Conservation (phyloP, 2,329 filamentous ascomycete genomes). For the Aspergillus ruber region DNA sequence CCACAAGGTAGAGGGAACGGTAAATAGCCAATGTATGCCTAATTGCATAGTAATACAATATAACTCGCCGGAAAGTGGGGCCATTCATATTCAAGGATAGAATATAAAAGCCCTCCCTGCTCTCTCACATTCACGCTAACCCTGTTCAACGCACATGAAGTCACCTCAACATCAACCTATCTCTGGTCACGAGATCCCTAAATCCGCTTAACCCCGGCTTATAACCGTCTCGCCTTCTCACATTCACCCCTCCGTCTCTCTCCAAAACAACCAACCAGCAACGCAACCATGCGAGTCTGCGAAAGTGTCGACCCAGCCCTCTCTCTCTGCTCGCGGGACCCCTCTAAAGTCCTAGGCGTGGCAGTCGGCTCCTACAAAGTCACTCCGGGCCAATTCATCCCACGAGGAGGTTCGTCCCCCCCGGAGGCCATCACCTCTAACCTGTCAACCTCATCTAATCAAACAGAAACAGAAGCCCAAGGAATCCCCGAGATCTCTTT, state of each 20-base stretch:
- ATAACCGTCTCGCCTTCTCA: neutral
- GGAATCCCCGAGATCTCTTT: constrained; percentile 14
- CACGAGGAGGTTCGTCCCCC: constrained; percentile 20
- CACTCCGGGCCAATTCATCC: constrained; percentile 23
- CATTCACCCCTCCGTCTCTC: neutral
- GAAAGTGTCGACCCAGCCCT: constrained; percentile 3
- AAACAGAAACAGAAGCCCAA: constrained; percentile 13
- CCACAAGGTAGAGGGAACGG: neutral
- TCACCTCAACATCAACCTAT: neutral
- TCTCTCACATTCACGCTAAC: neutral
- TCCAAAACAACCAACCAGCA: no score
- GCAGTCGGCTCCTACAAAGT: constrained; percentile 20
- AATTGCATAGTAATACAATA: neutral
- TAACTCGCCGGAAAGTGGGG: neutral
- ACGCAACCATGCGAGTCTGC: neutral
- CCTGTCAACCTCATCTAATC: no score
- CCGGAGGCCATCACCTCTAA: no score
- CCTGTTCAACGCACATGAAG: neutral
- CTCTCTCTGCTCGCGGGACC: constrained; percentile 22
- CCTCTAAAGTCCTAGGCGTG: constrained; percentile 28
- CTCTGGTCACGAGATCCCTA: neutral
- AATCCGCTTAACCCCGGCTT: neutral
- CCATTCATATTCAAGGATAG: no score
- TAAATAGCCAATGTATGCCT: neutral
- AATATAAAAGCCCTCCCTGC: neutral